Evolutionary conservation across 169 alveolate genomes (phyloP), one percentile per base, ranked within the genome.

Genomic region (Haemoproteus tartakovskyi): DNA sequence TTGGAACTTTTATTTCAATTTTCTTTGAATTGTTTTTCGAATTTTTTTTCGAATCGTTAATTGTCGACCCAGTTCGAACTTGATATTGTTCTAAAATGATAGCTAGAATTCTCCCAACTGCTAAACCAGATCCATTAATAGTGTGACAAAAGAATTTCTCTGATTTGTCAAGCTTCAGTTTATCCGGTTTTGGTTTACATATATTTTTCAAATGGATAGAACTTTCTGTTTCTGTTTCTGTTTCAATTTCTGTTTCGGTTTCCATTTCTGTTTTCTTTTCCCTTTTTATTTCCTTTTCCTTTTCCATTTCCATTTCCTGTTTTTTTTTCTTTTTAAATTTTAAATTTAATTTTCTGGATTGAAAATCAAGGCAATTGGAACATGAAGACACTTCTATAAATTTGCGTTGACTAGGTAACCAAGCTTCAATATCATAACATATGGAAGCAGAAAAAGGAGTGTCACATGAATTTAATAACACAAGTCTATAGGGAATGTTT

Each of bases 71-170:
- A n/a, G n/a, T n/a, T n/a, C n/a, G n/a, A n/a, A 33, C 27, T 56
- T 79, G 89, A 41, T 89, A 74, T 40, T 81, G 81, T 62, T 89
- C 93, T 59, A 89, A 50, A 24, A 89, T 62, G 14, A 88, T 88
- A 11, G 93, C 85, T 26, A 89, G 80, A 16, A 88, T 82, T 22
- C 93, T 78, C 21, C 93, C 93, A 12, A 89, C 85, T 18, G 93
- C 89, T 43, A 89, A 79, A 6, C 91, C 93, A 5, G 93, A 85
- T 5, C 93, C 93, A 79, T 88, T 88, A 2, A 88, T 85, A 61
- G 87, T 62, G 48, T 88, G 93, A 22, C 81, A 70, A 33, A 41
- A 63, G 22, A 12, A 2, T 16, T 43, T 64, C n/a, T n/a, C n/a
- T n/a, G n/a, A n/a, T n/a, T n/a, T n/a, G n/a, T n/a, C n/a, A n/a